Base-by-base conservation (phyloP, 2,329 filamentous ascomycete genomes). In the Hypoxylon sp. region DNA sequence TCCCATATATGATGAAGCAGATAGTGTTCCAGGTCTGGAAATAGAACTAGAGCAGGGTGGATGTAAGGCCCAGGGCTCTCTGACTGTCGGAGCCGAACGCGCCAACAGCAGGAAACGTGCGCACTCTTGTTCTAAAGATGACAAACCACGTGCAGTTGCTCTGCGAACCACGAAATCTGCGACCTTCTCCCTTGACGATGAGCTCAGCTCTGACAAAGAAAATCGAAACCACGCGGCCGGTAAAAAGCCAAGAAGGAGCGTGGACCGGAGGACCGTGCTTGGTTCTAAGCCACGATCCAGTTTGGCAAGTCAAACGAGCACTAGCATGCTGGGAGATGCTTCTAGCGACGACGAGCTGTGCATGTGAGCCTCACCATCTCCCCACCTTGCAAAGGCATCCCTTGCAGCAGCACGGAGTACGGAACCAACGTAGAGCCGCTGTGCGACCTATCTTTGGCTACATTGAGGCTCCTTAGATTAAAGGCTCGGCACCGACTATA, bases 341-440 rank as follows among this genome's bases (percentile, higher is more conserved):
- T 69, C 61, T 27, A 75, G 73, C 50, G 73, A 74, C 30, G 73
- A 75, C 46, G 73, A 75, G 53, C 73, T 75, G 75, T 65, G 71
- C 51, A 63, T 75, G 61, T 70, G 65, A 72, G 17, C 14, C 13
- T 56, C 30, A 46, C 8, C 22, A 3, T 20, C 46, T 60, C 11
- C n/a, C 33, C 27, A 14, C 33, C 11, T 14, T 5, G 4, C 11
- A 51, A 49, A 17, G 22, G 44, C 56, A 51, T 33, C 46, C 14
- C 40, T 64, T 37, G 13, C 20, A 35, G 22, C 25, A 27, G 25
- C 25, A 27, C 25, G 25, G 25, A 27, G 25, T 27, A 50, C 11
- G 27, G n/a, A 35, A 6, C 22, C 48, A n/a, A 48, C 17, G n/a
- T n/a, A 14, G 40, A 22, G 17, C 27, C 22, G 40, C 20, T 27